Evolutionary conservation across 1,284 basidiomycete genomes (phyloP).

Genomic region (Leccinum fallax): DNA sequence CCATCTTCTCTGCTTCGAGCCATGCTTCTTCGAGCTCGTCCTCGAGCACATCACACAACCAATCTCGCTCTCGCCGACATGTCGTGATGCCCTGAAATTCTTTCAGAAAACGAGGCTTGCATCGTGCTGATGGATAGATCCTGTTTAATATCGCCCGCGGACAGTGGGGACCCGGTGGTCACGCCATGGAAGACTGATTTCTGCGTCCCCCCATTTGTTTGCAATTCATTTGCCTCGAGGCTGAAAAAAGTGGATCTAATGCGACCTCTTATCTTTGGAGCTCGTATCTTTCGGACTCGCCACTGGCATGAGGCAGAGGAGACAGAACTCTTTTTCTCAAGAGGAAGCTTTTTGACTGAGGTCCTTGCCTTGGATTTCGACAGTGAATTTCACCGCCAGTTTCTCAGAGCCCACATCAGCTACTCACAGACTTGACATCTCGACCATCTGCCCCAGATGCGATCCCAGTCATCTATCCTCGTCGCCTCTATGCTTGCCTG

Average conservation of each 20-base stretch:
- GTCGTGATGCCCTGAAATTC: slow-evolving; percentile 3
- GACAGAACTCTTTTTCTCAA: slow-evolving; percentile 24
- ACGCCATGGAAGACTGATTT: background rate
- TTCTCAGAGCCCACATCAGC: background rate
- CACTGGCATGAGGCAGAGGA: slow-evolving; percentile 16
- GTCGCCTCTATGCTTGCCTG: slow-evolving; percentile 22
- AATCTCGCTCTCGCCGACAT: slow-evolving; percentile 3
- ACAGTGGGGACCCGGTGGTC: background rate
- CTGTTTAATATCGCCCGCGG: slow-evolving; percentile 1
- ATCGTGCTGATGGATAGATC: slow-evolving; percentile 28
- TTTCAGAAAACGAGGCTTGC: slow-evolving; percentile 26
- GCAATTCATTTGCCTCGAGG: slow-evolving; percentile 28
- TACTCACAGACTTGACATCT: background rate
- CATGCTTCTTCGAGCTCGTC: too few relatives aligned
- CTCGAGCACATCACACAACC: slow-evolving; percentile 3
- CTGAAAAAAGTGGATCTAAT: slow-evolving; percentile 17
- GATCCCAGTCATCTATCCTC: slow-evolving; percentile 19
- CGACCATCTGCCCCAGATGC: slow-evolving; percentile 31
- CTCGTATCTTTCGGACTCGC: slow-evolving; percentile 12
- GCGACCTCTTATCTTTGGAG: slow-evolving; percentile 19
- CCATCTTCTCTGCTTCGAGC: slow-evolving; percentile 65
- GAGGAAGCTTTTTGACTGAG: slow-evolving; percentile 25
- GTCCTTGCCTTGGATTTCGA: slow-evolving; percentile 2
- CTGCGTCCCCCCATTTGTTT: background rate
- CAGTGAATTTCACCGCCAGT: background rate